phyloP scores from a whole-genome alignment of 805 yeast species.

The Gaillardinia entomophila region DNA sequence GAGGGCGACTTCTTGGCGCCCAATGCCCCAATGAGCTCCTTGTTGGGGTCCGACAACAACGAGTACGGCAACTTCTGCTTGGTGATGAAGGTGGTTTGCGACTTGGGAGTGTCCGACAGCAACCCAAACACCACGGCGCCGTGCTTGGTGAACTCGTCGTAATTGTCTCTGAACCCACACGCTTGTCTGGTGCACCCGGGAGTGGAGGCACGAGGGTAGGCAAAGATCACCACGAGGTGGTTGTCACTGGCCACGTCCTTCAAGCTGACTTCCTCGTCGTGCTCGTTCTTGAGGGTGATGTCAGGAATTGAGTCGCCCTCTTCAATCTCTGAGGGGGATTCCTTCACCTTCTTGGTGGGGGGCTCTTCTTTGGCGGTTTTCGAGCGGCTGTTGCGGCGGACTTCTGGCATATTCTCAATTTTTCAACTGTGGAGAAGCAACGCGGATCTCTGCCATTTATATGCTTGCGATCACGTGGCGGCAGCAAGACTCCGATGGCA shows the following conservation, averaged over 20 bases:
- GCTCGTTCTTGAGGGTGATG: constrained; percentile 59
- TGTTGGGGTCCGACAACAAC: constrained; percentile 70
- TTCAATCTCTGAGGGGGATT: constrained; percentile 18
- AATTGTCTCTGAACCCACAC: constrained; percentile 74
- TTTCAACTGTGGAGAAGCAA: not conserved
- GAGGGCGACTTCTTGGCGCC: constrained; percentile 80
- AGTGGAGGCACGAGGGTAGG: constrained; percentile 89
- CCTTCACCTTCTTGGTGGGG: not conserved
- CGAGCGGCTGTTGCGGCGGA: constrained; percentile 33
- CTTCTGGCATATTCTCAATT: constrained; percentile 22
- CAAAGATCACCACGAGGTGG: constrained; percentile 38
- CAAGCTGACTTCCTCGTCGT: constrained; percentile 47
- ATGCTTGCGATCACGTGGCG: too few species aligned
- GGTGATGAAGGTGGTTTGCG: constrained; percentile 70
- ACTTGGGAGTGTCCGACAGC: constrained; percentile 72
- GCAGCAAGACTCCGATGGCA: too few species aligned
- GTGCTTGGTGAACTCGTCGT: constrained; percentile 41
- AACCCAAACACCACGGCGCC: constrained; percentile 69
- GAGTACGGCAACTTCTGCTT: constrained; percentile 73
- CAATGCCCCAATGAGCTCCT: constrained; percentile 59
- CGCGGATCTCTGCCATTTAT: too few species aligned
- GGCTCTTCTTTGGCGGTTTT: constrained; percentile 4
- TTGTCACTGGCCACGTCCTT: constrained; percentile 21
- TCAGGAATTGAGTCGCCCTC: constrained; percentile 68
- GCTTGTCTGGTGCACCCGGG: constrained; percentile 98